These are phyloP conservation scores for Phytopythium chamaehyphon DNA, from an alignment of 352 stramenopile species.

Conservation along the genomic window DNA sequence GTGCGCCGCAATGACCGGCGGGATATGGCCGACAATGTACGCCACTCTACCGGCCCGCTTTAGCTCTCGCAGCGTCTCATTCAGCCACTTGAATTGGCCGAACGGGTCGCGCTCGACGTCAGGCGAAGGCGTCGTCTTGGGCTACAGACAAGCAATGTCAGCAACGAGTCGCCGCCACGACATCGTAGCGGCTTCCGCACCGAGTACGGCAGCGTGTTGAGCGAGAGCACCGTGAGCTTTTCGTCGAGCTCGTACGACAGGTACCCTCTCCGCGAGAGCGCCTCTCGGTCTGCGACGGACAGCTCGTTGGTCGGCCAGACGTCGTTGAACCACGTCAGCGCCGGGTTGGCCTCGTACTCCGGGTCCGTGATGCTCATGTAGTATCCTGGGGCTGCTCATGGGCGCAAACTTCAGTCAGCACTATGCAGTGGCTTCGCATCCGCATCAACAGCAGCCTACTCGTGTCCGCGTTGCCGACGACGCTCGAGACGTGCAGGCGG, in stretches of 20 bases:
- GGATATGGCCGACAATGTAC: conserved; percentile 90
- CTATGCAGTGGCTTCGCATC: no score
- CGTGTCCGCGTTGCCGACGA: conserved; percentile 6
- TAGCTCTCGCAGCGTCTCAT: conserved; percentile 57
- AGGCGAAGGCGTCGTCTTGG: conserved; percentile 9
- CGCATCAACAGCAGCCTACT: conserved; percentile 4
- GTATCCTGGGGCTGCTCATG: conserved; percentile 52
- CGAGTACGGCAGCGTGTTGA: conserved; percentile 84
- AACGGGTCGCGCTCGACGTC: conserved; percentile 73
- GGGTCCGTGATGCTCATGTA: conserved; percentile 73
- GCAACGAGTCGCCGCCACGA: no score
- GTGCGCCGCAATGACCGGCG: conserved; percentile 88
- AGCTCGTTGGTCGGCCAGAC: conserved; percentile 48
- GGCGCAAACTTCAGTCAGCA: background rate
- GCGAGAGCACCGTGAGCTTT: conserved; percentile 59
- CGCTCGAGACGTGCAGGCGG: conserved; percentile 5
- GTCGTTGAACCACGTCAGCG: conserved; percentile 46
- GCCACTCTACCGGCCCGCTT: conserved; percentile 40
- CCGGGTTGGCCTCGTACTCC: conserved; percentile 40
- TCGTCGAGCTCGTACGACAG: conserved; percentile 59
- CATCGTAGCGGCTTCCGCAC: no score
- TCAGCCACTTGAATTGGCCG: conserved; percentile 88
- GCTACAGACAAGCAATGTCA: no score
- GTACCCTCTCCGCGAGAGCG: conserved; percentile 58
- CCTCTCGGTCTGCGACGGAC: conserved; percentile 41